These are phyloP conservation scores for Trichoderma asperelloides DNA, from an alignment of 495 filamentous ascomycete species.

Conservation along the genomic window DNA sequence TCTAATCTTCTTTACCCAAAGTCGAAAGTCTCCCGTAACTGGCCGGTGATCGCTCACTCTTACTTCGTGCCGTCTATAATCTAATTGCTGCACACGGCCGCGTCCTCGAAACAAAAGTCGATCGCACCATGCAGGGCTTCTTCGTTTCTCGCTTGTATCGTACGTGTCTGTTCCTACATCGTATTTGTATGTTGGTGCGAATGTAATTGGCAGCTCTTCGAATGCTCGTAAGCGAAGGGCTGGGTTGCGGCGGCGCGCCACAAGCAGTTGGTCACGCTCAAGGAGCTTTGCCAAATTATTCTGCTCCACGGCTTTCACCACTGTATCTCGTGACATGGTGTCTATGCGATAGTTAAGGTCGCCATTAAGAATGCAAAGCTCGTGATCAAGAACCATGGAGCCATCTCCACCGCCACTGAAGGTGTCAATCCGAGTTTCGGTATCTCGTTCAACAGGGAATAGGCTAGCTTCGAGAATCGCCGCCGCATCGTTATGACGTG, in stretches of 20 bases:
- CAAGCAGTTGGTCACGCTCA: constrained; percentile 86
- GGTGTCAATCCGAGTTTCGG: constrained; percentile 54
- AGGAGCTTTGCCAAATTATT: constrained; percentile 84
- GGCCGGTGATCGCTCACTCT: constrained; percentile 86
- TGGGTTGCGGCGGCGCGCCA: constrained; percentile 77
- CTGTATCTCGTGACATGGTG: constrained; percentile 85
- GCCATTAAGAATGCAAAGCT: constrained; percentile 90
- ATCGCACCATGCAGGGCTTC: constrained; percentile 97
- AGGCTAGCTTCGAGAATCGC: constrained; percentile 73
- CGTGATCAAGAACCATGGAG: constrained; percentile 92
- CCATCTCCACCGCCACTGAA: constrained; percentile 89
- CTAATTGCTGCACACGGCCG: constrained; percentile 73
- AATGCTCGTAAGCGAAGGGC: constrained; percentile 82
- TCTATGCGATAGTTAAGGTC: constrained; percentile 99
- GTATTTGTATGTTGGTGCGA: constrained; percentile 96
- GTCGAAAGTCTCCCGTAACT: constrained; percentile 73
- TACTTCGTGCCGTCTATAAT: constrained; percentile 85
- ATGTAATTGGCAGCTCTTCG: constrained; percentile 75
- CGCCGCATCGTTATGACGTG: constrained; percentile 89
- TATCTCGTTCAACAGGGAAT: constrained; percentile 58
- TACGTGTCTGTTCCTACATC: constrained; percentile 92
- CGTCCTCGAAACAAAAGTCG: constrained; percentile 77
- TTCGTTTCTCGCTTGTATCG: constrained; percentile 88
- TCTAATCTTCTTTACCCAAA: constrained; percentile 72
- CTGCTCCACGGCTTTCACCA: constrained; percentile 70